Evolutionary conservation across 352 stramenopile genomes (phyloP).

Genomic region (Globisporangium paddicum): DNA sequence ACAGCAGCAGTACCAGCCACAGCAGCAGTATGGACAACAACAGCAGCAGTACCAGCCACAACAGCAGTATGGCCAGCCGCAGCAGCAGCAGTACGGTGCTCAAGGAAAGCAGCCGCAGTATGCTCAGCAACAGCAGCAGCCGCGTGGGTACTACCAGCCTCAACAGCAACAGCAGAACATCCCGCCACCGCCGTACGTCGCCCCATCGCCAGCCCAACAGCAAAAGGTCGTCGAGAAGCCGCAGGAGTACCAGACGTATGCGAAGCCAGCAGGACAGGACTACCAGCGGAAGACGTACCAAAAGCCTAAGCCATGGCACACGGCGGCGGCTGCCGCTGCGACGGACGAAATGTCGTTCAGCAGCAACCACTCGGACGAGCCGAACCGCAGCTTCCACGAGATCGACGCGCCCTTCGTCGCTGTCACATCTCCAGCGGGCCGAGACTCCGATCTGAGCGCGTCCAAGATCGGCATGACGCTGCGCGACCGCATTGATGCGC

Average conservation of each 20-base stretch:
- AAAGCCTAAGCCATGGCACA: conserved; percentile 13
- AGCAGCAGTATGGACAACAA: conserved; percentile 8
- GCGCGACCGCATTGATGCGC: conserved; percentile 55
- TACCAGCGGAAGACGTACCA: conserved; percentile 11
- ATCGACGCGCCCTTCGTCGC: conserved; percentile 18
- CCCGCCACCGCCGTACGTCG: not conserved
- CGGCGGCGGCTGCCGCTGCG: not conserved
- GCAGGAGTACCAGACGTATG: conserved; percentile 5
- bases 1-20: no score
- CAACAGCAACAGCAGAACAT: conserved; percentile 1
- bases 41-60: conserved; percentile 9
- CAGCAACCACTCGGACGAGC: conserved; percentile 12
- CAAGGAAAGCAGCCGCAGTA: conserved; percentile 10
- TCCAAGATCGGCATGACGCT: conserved; percentile 26
- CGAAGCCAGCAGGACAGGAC: conserved; percentile 8
- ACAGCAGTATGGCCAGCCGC: conserved; percentile 8
- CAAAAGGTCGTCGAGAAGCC: conserved; percentile 7
- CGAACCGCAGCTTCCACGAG: conserved; percentile 11
- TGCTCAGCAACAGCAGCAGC: conserved; percentile 11
- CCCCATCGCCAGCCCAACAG: conserved; percentile 5
- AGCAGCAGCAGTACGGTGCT: conserved; percentile 22
- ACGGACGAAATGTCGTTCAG: conserved; percentile 1
- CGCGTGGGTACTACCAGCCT: conserved; percentile 7
- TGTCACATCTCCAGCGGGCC: conserved; percentile 19
- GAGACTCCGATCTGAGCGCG: conserved; percentile 1